Percentiles rank a stretch among this genome's conserved stretches.
Evolutionary conservation across 768 basidiomycete species (phyloP).

Genomic region (Agrocybe pediades): DNA sequence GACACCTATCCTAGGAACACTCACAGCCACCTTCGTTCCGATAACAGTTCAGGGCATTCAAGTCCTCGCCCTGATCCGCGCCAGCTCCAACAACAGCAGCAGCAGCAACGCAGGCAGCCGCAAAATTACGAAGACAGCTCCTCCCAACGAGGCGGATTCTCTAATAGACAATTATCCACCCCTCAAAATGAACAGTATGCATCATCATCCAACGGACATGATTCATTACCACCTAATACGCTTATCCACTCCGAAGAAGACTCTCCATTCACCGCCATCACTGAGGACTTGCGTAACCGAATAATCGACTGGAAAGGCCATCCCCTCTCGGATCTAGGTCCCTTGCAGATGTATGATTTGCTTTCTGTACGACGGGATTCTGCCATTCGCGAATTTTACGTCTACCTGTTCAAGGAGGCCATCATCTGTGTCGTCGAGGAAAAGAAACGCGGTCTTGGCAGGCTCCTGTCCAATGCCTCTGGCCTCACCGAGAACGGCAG

Average conservation of each 20-base stretch:
- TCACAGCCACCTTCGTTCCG: conserved; percentile 25
- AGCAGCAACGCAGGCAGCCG: conserved; percentile 24
- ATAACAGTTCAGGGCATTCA: conserved; percentile 39
- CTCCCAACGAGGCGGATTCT: conserved; percentile 25
- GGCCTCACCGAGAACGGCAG: conserved; percentile 54
- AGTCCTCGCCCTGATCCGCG: conserved; percentile 43
- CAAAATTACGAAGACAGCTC: conserved; percentile 24
- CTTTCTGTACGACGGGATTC: conserved; percentile 86
- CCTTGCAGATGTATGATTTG: conserved; percentile 90
- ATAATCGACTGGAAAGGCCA: conserved; percentile 98
- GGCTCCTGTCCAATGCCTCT: conserved; percentile 69
- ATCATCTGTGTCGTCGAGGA: conserved; percentile 99
- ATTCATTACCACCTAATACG: conserved; percentile 27
- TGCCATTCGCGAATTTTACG: conserved; percentile 91
- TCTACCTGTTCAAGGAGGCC: conserved; percentile 97
- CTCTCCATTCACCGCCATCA: conserved; percentile 80
- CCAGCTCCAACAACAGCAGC: conserved; percentile 25
- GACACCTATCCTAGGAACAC: conserved; percentile 44
- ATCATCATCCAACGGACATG: conserved; percentile 33
- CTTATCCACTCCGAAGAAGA: conserved; percentile 59
- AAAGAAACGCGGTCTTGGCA: conserved; percentile 80
- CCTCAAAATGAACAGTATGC: conserved; percentile 33
- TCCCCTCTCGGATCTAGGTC: conserved; percentile 85
- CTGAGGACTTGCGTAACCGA: conserved; percentile 85
- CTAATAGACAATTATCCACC: conserved; percentile 27